Base-by-base conservation (phyloP, 2,329 filamentous ascomycete genomes). In the Sclerotinia trifoliorum region DNA sequence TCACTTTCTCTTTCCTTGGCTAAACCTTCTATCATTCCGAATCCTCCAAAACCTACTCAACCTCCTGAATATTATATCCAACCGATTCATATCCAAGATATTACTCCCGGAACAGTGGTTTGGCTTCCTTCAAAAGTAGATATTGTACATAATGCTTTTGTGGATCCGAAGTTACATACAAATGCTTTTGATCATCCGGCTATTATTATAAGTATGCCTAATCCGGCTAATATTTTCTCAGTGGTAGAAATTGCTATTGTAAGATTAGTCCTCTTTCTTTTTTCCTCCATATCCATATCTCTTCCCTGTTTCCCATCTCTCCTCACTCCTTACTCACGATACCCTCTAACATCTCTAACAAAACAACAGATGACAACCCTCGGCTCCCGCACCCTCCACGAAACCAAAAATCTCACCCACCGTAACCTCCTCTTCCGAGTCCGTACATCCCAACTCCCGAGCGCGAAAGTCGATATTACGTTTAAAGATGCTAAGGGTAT, bases 151-250 rank as follows among this genome's bases (percentile, higher is more conserved):
- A 26, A 54, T 39, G 57, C 58, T 5, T 49, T 42, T 15, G 51
- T 65, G 1, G 66, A 68, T 65, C 29, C 57, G 5, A 35, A 55
- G 8, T 29, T 68, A 19, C 66, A 68, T 29, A 39, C 42, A 1
- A 64, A 64, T 64, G 66, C 66, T 5, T 68, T 64, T 32, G 66
- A 68, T 48, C 66, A 68, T 24, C 66, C 66, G 17, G 66, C 66
- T 1, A 51, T 68, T 1, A 51, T 68, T 5, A 21, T 68, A 17
- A 64, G 35, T 26, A 29, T 35, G 26, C 58, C 58, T 17, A 55
- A 46, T 26, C 39, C 58, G 5, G 15, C 56, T 8, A 48, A 42
- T 49, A 32, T 29, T 5, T 26, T 42, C 17, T 29, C 29, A 5
- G 35, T 64, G 5, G 66, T 64, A 6, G 58, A 64, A 39, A 55